These are phyloP conservation scores for Podaxis sp. DNA, from an alignment of 768 basidiomycete species.

Conservation along the genomic window DNA sequence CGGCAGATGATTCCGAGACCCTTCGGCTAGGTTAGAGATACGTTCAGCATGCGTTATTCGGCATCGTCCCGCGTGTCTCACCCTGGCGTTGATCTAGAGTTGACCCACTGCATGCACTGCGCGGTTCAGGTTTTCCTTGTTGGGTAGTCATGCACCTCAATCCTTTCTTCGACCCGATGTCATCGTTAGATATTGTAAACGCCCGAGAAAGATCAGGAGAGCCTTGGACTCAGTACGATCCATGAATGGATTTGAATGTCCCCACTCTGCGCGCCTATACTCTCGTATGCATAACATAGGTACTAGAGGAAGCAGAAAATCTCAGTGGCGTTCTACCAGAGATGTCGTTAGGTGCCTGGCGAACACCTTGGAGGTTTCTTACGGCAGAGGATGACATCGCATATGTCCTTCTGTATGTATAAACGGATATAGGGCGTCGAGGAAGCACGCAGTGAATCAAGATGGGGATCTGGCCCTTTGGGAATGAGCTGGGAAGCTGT, in stretches of 20 bases:
- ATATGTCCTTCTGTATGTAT: slow-evolving; percentile 8
- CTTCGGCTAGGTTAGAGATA: neutral
- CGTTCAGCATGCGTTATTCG: neutral
- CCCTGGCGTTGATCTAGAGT: neutral
- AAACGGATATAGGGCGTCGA: slow-evolving; percentile 21
- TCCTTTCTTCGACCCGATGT: slow-evolving; percentile 1
- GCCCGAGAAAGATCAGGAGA: neutral
- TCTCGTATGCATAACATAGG: neutral
- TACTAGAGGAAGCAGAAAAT: slow-evolving; percentile 5
- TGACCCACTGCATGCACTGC: neutral
- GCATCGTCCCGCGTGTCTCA: neutral
- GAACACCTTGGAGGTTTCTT: slow-evolving; percentile 19
- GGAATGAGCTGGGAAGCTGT: neutral
- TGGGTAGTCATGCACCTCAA: neutral
- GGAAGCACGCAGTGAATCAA: neutral
- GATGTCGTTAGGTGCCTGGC: slow-evolving; percentile 13
- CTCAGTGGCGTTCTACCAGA: slow-evolving; percentile 18
- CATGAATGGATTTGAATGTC: neutral
- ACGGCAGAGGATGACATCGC: slow-evolving; percentile 19
- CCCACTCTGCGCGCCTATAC: neutral
- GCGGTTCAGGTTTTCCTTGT: neutral
- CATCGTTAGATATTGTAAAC: slow-evolving; percentile 1
- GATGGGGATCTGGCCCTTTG: neutral
- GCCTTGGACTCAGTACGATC: neutral
- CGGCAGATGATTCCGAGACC: neutral